Evolutionary conservation across 495 filamentous ascomycete genomes (phyloP).

Genomic region (Xylaria intraflava): DNA sequence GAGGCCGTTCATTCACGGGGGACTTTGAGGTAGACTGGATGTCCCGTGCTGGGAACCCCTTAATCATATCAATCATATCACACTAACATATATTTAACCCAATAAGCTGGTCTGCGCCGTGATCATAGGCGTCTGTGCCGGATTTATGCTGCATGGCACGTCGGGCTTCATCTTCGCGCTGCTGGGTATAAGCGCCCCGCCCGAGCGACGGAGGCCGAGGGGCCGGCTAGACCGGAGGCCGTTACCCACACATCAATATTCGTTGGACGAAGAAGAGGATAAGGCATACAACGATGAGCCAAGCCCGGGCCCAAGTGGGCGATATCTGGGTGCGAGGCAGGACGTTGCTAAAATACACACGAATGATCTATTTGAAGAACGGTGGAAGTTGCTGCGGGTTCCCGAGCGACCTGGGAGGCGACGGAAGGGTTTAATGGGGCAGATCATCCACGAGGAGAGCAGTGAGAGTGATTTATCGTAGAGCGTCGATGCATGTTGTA

Average conservation of each 20-base stretch:
- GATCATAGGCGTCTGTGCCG: conserved; percentile 50
- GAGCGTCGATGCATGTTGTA: not conserved
- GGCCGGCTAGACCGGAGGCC: conserved; percentile 7
- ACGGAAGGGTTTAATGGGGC: conserved; percentile 40
- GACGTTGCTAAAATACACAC: conserved; percentile 7
- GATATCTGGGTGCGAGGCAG: conserved; percentile 3
- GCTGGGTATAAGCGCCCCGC: conserved; percentile 29
- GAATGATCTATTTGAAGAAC: conserved; percentile 16
- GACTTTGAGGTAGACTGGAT: not conserved
- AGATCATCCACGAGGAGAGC: conserved; percentile 64
- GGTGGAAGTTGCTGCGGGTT: conserved; percentile 19
- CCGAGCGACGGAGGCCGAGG: conserved; percentile 1
- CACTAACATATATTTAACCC: conserved; percentile 10
- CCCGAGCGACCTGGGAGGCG: conserved; percentile 25
- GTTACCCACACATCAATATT: not conserved
- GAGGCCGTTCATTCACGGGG: not conserved
- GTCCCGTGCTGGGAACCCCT: not conserved
- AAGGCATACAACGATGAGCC: conserved; percentile 20
- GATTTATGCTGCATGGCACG: conserved; percentile 41
- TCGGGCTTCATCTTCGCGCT: conserved; percentile 34
- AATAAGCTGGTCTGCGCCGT: conserved; percentile 51
- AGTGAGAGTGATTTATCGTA: conserved; percentile 30
- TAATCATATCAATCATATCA: not conserved
- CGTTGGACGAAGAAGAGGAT: conserved; percentile 28
- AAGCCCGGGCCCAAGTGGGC: conserved; percentile 11